Conservation (phyloP, 257 asterid genomes). For the Thymus mandschuricus region DNA sequence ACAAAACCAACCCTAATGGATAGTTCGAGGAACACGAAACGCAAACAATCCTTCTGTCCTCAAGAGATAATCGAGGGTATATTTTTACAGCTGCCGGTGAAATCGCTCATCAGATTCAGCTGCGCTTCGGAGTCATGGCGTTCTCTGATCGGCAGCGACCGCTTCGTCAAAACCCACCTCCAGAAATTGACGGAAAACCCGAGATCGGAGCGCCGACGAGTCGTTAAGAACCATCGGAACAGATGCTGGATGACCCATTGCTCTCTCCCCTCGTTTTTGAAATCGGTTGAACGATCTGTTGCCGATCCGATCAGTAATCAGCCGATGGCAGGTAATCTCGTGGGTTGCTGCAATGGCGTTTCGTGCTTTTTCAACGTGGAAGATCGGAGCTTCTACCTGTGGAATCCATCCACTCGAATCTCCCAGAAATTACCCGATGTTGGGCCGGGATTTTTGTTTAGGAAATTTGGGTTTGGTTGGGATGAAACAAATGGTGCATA, state of each 20-base stretch:
- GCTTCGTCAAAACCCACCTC: background rate
- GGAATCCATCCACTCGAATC: background rate
- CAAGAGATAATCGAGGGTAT: background rate
- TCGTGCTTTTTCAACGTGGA: background rate
- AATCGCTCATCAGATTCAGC: background rate
- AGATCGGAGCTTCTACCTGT: background rate
- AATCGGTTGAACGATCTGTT: background rate
- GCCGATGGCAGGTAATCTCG: background rate
- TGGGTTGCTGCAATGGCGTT: background rate
- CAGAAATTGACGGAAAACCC: background rate
- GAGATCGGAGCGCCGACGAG: background rate
- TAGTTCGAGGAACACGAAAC: background rate
- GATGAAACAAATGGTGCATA: background rate
- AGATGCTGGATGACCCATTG: background rate
- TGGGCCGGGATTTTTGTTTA: background rate
- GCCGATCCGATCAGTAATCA: background rate
- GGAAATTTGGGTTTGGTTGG: background rate
- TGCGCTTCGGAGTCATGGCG: background rate
- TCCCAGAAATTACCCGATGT: background rate
- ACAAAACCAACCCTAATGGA: no score
- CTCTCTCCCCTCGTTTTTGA: background rate
- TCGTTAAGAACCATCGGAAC: background rate
- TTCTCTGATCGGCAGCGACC: background rate
- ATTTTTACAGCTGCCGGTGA: background rate
- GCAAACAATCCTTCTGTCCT: background rate